Conservation (phyloP, 306 rosid genomes). For the Prunus armeniaca region DNA sequence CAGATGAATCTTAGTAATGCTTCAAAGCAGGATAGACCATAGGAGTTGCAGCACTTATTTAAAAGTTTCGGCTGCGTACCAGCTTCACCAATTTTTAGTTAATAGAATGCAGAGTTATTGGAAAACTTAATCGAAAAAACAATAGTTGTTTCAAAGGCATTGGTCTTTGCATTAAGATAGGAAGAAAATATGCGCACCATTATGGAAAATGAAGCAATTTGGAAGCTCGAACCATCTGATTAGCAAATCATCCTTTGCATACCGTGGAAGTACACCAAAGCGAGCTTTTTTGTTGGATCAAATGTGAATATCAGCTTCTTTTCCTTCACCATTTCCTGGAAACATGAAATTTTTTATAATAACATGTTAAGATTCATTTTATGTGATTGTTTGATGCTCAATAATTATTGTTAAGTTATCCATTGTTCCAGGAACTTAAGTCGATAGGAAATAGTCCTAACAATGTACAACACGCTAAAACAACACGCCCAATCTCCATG, state of each 20-base stretch:
- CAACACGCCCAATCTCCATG: not conserved
- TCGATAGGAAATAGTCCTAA: not conserved
- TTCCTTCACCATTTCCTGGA: slow-evolving; percentile 97
- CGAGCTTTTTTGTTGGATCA: slow-evolving; percentile 85
- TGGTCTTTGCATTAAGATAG: not conserved
- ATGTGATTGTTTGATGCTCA: slow-evolving; percentile 1
- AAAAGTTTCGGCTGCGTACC: not conserved
- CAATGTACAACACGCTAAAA: slow-evolving; percentile 1
- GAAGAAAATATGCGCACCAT: slow-evolving; percentile 44
- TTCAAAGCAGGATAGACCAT: not conserved
- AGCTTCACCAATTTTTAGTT: not conserved
- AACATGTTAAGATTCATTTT: slow-evolving; percentile 11
- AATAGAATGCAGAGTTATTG: not conserved
- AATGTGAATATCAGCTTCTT: slow-evolving; percentile 68
- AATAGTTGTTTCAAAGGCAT: not conserved
- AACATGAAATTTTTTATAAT: slow-evolving; percentile 18
- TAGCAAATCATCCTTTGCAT: slow-evolving; percentile 77
- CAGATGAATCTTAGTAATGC: not conserved
- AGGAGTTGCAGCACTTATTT: not conserved
- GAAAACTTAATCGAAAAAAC: not conserved
- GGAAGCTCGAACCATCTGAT: slow-evolving; percentile 97
- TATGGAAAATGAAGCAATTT: slow-evolving; percentile 94
- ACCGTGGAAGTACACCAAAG: slow-evolving; percentile 90
- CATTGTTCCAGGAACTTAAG: not conserved
- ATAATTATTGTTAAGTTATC: not conserved